Conservation (phyloP, 257 asterid species). For the Nicotiana paniculata region DNA sequence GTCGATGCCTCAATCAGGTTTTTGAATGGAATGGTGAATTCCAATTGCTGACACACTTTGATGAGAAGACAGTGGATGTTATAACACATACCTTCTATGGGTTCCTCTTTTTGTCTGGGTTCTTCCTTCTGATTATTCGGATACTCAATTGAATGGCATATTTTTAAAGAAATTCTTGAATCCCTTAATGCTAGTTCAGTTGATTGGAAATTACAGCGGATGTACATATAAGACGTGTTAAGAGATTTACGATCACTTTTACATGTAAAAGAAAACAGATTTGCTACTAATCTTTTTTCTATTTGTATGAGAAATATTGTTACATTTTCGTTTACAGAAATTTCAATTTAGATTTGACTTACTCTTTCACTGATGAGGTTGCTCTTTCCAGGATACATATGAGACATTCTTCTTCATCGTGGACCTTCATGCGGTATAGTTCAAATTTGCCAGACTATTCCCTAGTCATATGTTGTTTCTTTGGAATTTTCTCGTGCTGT, state of each 20-base stretch:
- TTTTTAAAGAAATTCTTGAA: neutral
- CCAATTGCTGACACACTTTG: neutral
- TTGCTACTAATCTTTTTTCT: neutral
- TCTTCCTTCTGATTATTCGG: neutral
- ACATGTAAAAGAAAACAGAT: neutral
- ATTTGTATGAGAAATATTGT: neutral
- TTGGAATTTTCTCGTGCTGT: neutral
- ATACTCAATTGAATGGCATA: neutral
- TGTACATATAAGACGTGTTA: neutral
- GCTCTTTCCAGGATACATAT: slow-evolving; percentile 63
- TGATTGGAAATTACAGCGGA: neutral
- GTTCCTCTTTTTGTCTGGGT: neutral
- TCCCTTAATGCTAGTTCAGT: neutral
- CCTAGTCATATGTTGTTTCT: slow-evolving; percentile 5
- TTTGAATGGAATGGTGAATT: neutral
- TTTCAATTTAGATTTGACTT: neutral
- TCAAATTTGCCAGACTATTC: neutral
- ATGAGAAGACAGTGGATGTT: neutral
- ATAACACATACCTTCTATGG: neutral
- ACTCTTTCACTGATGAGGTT: neutral
- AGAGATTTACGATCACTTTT: neutral
- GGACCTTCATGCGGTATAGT: slow-evolving; percentile 97
- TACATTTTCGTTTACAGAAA: neutral
- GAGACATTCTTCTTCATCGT: slow-evolving; percentile 94
- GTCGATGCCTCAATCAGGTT: neutral